phyloP scores from a whole-genome alignment of 192 early-diverging fungal species.

The Coemansia sp. region DNA sequence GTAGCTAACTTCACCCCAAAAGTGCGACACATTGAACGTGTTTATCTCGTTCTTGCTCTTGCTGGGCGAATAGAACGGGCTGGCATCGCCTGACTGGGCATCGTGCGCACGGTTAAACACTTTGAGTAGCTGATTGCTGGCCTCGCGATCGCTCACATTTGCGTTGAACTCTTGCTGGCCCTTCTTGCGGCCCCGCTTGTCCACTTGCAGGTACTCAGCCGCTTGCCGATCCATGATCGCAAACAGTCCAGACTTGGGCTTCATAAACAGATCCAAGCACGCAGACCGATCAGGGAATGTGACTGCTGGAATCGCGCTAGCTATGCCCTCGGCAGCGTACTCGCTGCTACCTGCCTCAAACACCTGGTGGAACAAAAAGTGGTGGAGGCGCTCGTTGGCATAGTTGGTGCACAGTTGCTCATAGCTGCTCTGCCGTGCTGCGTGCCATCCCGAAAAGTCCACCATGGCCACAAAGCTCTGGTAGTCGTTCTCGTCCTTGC shows the following conservation, averaged over 20 bases:
- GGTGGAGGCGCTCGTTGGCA: conserved; percentile 84
- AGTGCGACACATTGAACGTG: conserved; percentile 44
- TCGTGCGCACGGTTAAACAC: conserved; percentile 49
- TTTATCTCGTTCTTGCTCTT: conserved; percentile 55
- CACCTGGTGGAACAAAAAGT: conserved; percentile 66
- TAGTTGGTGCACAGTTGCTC: conserved; percentile 76
- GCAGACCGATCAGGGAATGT: conserved; percentile 62
- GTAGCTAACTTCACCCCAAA: conserved; percentile 60
- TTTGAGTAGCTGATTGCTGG: conserved; percentile 48
- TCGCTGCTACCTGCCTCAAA: conserved; percentile 67
- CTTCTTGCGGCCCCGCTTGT: conserved; percentile 35
- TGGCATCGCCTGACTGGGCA: conserved; percentile 30
- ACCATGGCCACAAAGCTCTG: conserved; percentile 79
- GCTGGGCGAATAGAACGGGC: conserved; percentile 41
- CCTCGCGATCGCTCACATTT: conserved; percentile 37
- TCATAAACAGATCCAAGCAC: conserved; percentile 73
- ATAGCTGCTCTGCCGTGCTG: conserved; percentile 44
- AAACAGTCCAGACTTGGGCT: conserved; percentile 70
- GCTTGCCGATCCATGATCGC: conserved; percentile 69
- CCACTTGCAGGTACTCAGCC: conserved; percentile 45
- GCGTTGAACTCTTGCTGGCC: conserved; percentile 35
- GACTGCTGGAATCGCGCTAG: conserved; percentile 42
- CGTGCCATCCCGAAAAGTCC: conserved; percentile 79
- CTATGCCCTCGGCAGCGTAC: conserved; percentile 61
- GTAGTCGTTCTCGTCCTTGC: conserved; percentile 57